Conservation (phyloP, 2,329 filamentous ascomycete genomes). For the Lachnellula arida region DNA sequence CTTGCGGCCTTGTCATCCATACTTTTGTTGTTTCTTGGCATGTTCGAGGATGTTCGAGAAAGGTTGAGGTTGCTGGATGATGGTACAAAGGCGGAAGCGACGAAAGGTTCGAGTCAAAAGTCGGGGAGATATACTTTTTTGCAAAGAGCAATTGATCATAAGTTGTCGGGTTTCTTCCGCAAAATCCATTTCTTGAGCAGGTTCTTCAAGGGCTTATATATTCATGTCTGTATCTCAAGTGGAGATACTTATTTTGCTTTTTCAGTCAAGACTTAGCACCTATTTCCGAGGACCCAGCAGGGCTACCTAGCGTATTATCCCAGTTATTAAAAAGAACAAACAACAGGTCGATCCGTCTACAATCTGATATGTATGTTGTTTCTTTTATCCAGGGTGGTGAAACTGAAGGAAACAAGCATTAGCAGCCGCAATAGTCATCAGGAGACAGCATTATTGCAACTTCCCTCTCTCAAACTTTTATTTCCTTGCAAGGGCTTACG, state of each 20-base stretch:
- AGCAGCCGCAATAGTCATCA: constrained; percentile 1
- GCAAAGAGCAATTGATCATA: neutral
- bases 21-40: constrained; percentile 9
- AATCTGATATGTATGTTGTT: constrained; percentile 9
- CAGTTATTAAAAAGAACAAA: constrained; percentile 4
- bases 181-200: neutral
- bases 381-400: neutral
- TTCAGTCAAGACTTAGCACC: constrained; percentile 10
- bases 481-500: no score
- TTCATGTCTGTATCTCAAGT: constrained; percentile 3
- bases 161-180: neutral
- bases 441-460: neutral
- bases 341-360: constrained; percentile 11
- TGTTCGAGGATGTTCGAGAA: constrained; percentile 1
- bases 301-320: constrained; percentile 4
- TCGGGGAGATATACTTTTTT: neutral
- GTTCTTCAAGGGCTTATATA: constrained; percentile 13
- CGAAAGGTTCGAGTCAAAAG: neutral
- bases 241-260: constrained; percentile 19
- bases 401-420: constrained; percentile 7
- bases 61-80: neutral
- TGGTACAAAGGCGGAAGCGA: neutral
- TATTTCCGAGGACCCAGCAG: neutral
- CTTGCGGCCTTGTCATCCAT: constrained; percentile 14
- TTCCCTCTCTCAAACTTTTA: neutral